phyloP scores from a whole-genome alignment of 306 rosid genomes.

The Arachis stenosperma region DNA sequence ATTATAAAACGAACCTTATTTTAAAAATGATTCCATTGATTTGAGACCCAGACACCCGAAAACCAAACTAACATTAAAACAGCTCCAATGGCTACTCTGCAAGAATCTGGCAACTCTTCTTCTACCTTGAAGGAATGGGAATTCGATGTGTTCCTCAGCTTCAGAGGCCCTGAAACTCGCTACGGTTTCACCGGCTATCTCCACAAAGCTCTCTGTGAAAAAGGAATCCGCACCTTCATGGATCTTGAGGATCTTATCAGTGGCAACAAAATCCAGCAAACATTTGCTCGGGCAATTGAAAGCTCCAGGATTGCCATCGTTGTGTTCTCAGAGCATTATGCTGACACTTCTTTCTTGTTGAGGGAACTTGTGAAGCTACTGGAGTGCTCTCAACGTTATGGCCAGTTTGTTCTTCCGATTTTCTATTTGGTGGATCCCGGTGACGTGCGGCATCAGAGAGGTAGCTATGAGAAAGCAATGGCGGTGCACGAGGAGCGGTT shows the following conservation, averaged over 20 bases:
- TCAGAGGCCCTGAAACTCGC: no score
- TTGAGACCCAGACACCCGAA: no score
- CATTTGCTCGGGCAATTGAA: neutral
- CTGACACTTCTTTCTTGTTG: neutral
- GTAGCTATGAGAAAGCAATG: neutral
- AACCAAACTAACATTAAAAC: no score
- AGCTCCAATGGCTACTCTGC: no score
- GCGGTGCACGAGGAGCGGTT: neutral
- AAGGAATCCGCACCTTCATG: conserved; percentile 10
- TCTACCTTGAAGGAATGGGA: no score
- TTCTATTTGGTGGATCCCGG: conserved; percentile 1
- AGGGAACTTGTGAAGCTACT: neutral
- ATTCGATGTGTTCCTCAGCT: no score
- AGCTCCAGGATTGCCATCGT: neutral
- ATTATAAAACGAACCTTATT: no score
- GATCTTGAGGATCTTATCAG: neutral
- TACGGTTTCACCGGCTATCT: neutral
- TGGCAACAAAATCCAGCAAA: neutral
- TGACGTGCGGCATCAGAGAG: neutral
- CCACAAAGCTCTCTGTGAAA: neutral
- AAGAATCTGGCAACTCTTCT: no score
- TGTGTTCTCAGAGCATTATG: neutral
- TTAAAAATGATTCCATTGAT: no score
- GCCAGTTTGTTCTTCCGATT: neutral
- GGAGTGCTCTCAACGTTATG: neutral